phyloP scores from a whole-genome alignment of 495 filamentous ascomycete genomes.

The Penicillium bovifimosum region DNA sequence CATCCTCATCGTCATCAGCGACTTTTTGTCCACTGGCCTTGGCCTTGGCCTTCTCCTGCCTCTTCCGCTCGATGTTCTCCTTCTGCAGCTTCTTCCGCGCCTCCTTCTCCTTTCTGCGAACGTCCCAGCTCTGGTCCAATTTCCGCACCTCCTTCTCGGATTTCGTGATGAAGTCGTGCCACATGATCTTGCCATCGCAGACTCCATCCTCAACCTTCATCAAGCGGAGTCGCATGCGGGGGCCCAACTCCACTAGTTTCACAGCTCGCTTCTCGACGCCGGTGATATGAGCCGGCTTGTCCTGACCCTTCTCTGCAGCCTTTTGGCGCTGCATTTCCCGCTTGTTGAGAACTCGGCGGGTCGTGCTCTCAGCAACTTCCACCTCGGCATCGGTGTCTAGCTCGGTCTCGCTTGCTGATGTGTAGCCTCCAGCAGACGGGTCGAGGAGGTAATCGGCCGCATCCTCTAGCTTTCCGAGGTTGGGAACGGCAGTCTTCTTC shows the following conservation, averaged over 20 bases:
- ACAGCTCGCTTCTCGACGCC: slow-evolving; percentile 77
- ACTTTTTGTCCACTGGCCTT: slow-evolving; percentile 38
- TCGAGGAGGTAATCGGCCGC: slow-evolving; percentile 93
- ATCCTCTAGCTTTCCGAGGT: slow-evolving; percentile 85
- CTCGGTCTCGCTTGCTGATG: slow-evolving; percentile 88
- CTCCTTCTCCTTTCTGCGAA: slow-evolving; percentile 73
- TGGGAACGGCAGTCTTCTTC: slow-evolving; percentile 66
- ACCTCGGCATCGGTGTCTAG: slow-evolving; percentile 93
- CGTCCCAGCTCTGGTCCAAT: slow-evolving; percentile 75
- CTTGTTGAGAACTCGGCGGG: slow-evolving; percentile 65
- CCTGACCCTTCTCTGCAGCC: slow-evolving; percentile 35
- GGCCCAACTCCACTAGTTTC: slow-evolving; percentile 86
- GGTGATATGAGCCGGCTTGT: slow-evolving; percentile 27
- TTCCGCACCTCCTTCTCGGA: slow-evolving; percentile 66
- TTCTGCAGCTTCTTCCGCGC: slow-evolving; percentile 71
- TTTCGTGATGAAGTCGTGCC: slow-evolving; percentile 92
- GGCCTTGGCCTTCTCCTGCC: slow-evolving; percentile 51
- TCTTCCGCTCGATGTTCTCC: slow-evolving; percentile 84
- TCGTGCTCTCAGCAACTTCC: slow-evolving; percentile 71
- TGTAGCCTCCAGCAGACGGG: slow-evolving; percentile 79
- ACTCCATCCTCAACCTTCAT: slow-evolving; percentile 95
- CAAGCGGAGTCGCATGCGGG: slow-evolving; percentile 82
- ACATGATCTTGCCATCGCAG: slow-evolving; percentile 88
- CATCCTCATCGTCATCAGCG: slow-evolving; percentile 49
- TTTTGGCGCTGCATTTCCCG: slow-evolving; percentile 52